These are phyloP conservation scores for Thuidium tamariscinum DNA, from an alignment of 225 moss, liverwort and hornwort genomes.

Conservation along the genomic window DNA sequence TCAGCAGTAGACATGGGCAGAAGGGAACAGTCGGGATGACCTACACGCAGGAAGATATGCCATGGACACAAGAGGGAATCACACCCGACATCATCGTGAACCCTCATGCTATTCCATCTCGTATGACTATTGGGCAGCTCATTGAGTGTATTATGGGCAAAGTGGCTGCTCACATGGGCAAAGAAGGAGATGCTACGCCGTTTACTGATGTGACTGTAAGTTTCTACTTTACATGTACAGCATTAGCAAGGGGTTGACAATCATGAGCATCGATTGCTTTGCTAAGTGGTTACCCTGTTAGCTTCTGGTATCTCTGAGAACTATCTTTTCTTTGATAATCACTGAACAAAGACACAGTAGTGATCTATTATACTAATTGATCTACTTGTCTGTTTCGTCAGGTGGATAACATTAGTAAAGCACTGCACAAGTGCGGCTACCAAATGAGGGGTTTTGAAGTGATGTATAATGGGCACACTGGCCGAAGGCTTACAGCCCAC, in stretches of 20 bases:
- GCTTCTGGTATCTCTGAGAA: background rate
- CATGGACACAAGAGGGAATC: conserved; percentile 98
- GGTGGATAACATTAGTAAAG: conserved; percentile 99
- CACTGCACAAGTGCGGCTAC: conserved; percentile 95
- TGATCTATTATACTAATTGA: background rate
- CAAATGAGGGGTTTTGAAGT: conserved; percentile 99
- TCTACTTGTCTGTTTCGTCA: conserved; percentile 1
- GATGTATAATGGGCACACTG: conserved; percentile 99
- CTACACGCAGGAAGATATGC: conserved; percentile 99
- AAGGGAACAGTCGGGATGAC: conserved; percentile 99
- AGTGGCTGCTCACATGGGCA: conserved; percentile 99
- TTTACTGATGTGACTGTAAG: conserved; percentile 96
- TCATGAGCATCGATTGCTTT: background rate
- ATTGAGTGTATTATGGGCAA: conserved; percentile 99
- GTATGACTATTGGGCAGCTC: conserved; percentile 99
- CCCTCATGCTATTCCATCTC: conserved; percentile 99
- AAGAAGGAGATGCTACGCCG: conserved; percentile 98
- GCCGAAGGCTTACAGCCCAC: conserved; percentile 80
- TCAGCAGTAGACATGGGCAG: conserved; percentile 97
- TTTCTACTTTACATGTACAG: background rate
- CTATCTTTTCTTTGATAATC: background rate
- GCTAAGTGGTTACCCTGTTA: background rate
- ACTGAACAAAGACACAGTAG: background rate
- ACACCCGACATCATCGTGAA: conserved; percentile 99
- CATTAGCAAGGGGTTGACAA: background rate